Evolutionary conservation across 225 moss, liverwort and hornwort species (phyloP).

Genomic region (Thuidium tamariscinum): DNA sequence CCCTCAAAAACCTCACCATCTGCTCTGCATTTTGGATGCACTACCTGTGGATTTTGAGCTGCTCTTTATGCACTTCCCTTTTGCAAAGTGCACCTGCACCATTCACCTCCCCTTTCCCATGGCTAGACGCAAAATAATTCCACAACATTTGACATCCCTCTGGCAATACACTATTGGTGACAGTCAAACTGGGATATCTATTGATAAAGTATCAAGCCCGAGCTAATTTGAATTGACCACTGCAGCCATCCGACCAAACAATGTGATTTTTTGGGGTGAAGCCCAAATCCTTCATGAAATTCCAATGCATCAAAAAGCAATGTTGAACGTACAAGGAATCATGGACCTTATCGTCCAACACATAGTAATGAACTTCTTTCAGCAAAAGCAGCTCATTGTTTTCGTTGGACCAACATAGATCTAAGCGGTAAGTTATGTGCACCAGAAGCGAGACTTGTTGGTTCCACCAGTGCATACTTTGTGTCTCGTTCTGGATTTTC

Average conservation of each 20-base stretch:
- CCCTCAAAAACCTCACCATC: background rate
- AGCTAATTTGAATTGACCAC: background rate
- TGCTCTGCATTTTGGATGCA: background rate
- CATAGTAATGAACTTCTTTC: background rate
- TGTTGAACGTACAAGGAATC: background rate
- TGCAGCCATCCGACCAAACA: background rate
- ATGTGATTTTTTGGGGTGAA: background rate
- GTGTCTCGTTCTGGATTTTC: background rate
- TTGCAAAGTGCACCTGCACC: background rate
- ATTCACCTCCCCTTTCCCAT: background rate
- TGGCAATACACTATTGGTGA: fast-evolving
- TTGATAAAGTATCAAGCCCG: background rate
- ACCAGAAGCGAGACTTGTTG: background rate
- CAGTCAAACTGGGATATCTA: background rate
- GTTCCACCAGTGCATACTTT: background rate
- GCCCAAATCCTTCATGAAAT: background rate
- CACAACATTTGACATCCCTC: background rate
- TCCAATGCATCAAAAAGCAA: background rate
- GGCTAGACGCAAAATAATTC: background rate
- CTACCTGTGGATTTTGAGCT: fast-evolving
- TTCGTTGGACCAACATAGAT: background rate
- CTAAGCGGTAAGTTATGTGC: background rate
- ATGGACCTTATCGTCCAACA: background rate
- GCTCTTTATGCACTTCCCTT: background rate
- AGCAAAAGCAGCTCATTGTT: fast-evolving